Conservation (phyloP, 225 moss, liverwort and hornwort genomes). For the Polytrichum commune region DNA sequence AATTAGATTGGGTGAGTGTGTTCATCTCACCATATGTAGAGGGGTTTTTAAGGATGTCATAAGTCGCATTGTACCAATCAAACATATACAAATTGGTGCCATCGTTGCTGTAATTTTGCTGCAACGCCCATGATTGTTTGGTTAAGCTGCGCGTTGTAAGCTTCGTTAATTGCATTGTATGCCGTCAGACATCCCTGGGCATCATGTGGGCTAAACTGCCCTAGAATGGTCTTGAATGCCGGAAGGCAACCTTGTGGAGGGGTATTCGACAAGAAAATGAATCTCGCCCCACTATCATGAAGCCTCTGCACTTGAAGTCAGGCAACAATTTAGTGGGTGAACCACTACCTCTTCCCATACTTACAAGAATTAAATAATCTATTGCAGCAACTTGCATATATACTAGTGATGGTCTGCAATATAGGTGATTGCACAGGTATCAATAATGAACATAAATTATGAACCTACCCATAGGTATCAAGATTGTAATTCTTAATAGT, state of each 20-base stretch:
- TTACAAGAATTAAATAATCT: too few relatives aligned
- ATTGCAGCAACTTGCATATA: too few relatives aligned
- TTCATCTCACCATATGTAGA: slow-evolving; percentile 23
- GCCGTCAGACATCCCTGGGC: slow-evolving; percentile 19
- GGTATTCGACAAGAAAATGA: slow-evolving; percentile 38
- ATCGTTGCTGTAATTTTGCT: slow-evolving; percentile 10
- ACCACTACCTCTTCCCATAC: too few relatives aligned
- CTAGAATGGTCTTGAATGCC: slow-evolving; percentile 22
- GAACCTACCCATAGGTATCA: too few relatives aligned
- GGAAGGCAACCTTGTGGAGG: slow-evolving; percentile 42
- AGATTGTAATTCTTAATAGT: too few relatives aligned
- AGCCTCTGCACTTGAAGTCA: slow-evolving; percentile 24
- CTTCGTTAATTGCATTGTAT: slow-evolving; percentile 28
- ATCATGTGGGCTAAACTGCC: slow-evolving; percentile 2
- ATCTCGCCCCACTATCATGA: slow-evolving; percentile 22
- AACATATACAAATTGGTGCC: slow-evolving; percentile 23
- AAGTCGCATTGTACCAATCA: slow-evolving; percentile 21
- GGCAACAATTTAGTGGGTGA: too few relatives aligned
- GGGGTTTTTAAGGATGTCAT: slow-evolving; percentile 28
- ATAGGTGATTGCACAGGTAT: too few relatives aligned
- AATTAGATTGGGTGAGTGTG: not conserved
- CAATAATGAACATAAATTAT: too few relatives aligned
- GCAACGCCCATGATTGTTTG: slow-evolving; percentile 5
- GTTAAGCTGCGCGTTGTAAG: slow-evolving; percentile 11
- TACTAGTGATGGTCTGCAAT: too few relatives aligned